Conservation (phyloP, 2,329 filamentous ascomycete species). For the Erysiphe pulchra region DNA sequence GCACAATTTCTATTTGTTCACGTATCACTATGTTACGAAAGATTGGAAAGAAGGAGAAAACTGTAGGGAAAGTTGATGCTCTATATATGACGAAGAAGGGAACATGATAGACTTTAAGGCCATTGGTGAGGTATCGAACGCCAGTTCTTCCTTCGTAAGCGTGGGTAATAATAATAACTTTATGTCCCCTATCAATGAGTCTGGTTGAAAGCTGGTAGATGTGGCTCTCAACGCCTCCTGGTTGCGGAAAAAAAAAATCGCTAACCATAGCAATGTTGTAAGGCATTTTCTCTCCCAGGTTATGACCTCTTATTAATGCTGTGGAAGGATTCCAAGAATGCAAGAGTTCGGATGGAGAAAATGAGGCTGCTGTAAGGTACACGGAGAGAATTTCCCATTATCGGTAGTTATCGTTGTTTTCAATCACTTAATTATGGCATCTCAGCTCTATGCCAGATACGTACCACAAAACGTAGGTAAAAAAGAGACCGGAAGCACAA, state of each 20-base stretch:
- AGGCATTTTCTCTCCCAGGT: slow-evolving; percentile 10
- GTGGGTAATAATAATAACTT: slow-evolving; percentile 93
- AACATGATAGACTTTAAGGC: slow-evolving; percentile 92
- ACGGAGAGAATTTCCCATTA: neutral
- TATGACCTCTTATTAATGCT: no score
- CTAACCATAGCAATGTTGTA: slow-evolving; percentile 76
- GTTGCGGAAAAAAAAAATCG: slow-evolving; percentile 98
- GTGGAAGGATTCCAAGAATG: no score
- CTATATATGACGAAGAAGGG: slow-evolving; percentile 93
- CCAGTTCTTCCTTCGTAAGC: slow-evolving; percentile 78
- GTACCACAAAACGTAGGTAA: slow-evolving; percentile 4
- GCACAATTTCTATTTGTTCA: slow-evolving; percentile 88
- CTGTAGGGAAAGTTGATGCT: slow-evolving; percentile 76
- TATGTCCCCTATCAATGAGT: slow-evolving; percentile 89
- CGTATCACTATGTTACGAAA: slow-evolving; percentile 89
- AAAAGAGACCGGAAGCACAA: no score
- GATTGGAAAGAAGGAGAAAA: slow-evolving; percentile 97
- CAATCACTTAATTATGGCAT: no score
- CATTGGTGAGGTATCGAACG: slow-evolving; percentile 86
- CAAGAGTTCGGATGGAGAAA: no score
- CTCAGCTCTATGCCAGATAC: slow-evolving; percentile 12
- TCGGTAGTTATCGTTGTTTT: no score
- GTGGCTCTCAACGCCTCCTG: slow-evolving; percentile 88
- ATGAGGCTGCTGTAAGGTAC: neutral
- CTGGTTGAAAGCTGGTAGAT: slow-evolving; percentile 95